Percentiles rank a stretch among this genome's conserved stretches.
phyloP scores from a whole-genome alignment of 1,284 basidiomycete species.

The Irpex sp. region DNA sequence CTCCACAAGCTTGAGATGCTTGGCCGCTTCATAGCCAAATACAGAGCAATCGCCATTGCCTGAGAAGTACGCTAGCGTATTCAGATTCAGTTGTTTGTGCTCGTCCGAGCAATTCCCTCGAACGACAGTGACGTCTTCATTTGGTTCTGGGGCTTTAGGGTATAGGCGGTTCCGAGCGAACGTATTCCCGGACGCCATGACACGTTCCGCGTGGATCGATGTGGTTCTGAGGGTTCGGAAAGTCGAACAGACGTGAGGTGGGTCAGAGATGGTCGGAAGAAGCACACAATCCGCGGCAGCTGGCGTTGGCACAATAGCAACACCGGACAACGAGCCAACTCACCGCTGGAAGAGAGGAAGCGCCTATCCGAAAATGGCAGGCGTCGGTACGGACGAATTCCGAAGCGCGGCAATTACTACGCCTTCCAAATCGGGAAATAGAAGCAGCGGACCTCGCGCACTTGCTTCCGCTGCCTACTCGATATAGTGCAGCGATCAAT shows the following conservation, averaged over 20 bases:
- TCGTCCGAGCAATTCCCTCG: constrained; percentile 22
- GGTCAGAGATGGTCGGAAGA: not conserved
- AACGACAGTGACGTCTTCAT: constrained; percentile 20
- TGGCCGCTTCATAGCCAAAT: constrained; percentile 20
- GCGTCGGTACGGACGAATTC: not conserved
- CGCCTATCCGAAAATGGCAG: not conserved
- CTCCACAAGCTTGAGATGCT: constrained; percentile 21
- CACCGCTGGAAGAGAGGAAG: not conserved
- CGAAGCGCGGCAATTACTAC: not conserved
- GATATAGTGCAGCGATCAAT: not conserved
- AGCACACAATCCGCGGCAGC: not conserved
- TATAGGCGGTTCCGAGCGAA: constrained; percentile 12
- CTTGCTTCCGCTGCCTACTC: not conserved
- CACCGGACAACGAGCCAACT: not conserved
- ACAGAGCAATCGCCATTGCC: constrained; percentile 19
- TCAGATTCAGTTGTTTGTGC: constrained; percentile 20
- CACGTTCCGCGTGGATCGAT: not conserved
- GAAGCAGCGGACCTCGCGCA: not conserved
- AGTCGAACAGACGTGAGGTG: not conserved
- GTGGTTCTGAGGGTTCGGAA: not conserved
- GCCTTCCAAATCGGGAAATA: not conserved
- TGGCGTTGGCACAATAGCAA: not conserved
- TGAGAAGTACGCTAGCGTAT: constrained; percentile 25
- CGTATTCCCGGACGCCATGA: constrained; percentile 12
- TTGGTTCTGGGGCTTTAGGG: constrained; percentile 23